A percentile compares a stretch with the other conserved stretches of the same genome.
Conservation (phyloP, 495 filamentous ascomycete genomes). For the Neurospora sp. region DNA sequence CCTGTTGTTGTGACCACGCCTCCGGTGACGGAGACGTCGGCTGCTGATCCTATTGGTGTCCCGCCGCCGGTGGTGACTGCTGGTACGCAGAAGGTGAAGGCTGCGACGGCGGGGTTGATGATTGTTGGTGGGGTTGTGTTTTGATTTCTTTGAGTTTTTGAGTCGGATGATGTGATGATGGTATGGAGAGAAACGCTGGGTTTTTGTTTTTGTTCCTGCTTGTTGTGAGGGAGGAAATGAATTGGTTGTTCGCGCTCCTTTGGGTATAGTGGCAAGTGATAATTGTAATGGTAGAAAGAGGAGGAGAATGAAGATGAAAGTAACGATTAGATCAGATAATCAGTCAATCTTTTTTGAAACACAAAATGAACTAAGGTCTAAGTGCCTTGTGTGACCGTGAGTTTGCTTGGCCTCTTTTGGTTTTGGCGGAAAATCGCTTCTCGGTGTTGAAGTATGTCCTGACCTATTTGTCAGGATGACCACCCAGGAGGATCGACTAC, state of each 20-base stretch:
- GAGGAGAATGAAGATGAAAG: not conserved
- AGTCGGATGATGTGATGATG: not conserved
- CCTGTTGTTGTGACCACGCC: not conserved
- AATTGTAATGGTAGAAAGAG: not conserved
- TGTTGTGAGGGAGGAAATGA: not conserved
- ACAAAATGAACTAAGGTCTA: too few species aligned
- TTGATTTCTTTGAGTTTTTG: constrained; percentile 2
- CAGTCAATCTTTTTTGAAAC: not conserved
- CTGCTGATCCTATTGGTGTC: not conserved
- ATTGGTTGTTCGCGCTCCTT: not conserved
- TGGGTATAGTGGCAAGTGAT: not conserved
- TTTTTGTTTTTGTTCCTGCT: not conserved
- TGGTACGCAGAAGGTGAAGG: not conserved
- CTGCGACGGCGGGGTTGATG: constrained; percentile 6
- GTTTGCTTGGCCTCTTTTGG: not conserved
- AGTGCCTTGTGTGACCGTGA: not conserved
- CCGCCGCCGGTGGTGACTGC: not conserved
- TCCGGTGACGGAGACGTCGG: not conserved
- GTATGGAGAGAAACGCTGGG: not conserved
- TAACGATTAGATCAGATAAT: not conserved
- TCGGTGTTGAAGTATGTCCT: not conserved
- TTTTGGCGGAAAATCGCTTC: not conserved
- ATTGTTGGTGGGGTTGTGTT: constrained; percentile 6
- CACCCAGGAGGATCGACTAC: not conserved
- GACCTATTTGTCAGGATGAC: not conserved